Conservation (phyloP, 257 asterid genomes). For the Solanum pimpinellifolium region DNA sequence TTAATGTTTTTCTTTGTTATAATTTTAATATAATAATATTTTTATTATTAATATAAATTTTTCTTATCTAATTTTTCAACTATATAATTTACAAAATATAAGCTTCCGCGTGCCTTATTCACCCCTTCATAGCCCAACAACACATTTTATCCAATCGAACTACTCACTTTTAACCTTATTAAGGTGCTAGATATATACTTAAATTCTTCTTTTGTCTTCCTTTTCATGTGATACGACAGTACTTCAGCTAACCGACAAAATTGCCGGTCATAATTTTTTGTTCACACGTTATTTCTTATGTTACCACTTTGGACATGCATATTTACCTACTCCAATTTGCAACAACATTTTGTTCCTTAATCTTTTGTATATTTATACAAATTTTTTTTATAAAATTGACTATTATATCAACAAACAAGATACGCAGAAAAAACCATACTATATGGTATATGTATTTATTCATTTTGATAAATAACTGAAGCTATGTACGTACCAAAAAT, state of each 20-base stretch:
- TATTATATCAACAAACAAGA: not conserved
- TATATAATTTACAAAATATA: too few species aligned
- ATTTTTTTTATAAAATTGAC: not conserved
- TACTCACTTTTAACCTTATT: not conserved
- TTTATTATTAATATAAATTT: too few species aligned
- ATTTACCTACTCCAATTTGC: not conserved
- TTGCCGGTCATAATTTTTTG: not conserved
- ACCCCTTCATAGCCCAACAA: too few species aligned
- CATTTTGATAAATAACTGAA: not conserved
- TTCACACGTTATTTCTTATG: not conserved
- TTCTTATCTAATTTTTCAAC: too few species aligned
- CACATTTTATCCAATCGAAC: not conserved
- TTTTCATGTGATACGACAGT: not conserved
- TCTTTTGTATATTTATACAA: not conserved
- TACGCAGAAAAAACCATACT: not conserved
- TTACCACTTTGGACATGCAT: not conserved
- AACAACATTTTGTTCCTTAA: not conserved
- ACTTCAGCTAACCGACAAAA: not conserved
- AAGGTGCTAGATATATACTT: not conserved
- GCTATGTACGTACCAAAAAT: not conserved
- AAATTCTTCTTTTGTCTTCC: not conserved
- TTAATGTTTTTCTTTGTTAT: too few species aligned
- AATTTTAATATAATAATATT: too few species aligned
- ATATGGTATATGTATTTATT: not conserved
- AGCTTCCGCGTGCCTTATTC: too few species aligned